Evolutionary conservation across 2,329 filamentous ascomycete genomes (phyloP).

Genomic region (Macroventuria anomochaeta): DNA sequence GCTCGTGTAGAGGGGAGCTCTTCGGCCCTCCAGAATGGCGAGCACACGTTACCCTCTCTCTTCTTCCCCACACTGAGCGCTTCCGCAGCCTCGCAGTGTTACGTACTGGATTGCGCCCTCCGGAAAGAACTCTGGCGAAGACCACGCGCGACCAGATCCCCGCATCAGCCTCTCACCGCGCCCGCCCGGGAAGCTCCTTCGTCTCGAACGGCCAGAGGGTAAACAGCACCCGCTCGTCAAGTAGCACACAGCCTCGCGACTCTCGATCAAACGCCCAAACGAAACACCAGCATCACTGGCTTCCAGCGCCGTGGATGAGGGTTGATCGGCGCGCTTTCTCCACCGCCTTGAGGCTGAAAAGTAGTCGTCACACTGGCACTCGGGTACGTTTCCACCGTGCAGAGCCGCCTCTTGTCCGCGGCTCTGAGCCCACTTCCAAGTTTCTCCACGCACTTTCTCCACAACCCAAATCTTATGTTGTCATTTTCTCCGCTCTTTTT

Average conservation of each 20-base stretch:
- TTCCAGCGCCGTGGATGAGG: conserved; percentile 16
- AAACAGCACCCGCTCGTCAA: conserved; percentile 3
- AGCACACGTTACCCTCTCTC: background rate
- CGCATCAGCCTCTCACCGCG: conserved; percentile 20
- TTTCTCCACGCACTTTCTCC: conserved; percentile 22
- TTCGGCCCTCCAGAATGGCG: conserved; percentile 3
- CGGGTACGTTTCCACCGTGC: conserved; percentile 47
- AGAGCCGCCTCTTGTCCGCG: conserved; percentile 41
- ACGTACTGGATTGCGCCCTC: conserved; percentile 16
- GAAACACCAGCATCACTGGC: conserved; percentile 1
- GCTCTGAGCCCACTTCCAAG: conserved; percentile 23
- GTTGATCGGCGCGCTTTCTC: conserved; percentile 43
- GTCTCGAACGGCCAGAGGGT: conserved; percentile 7
- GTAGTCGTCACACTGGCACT: conserved; percentile 43
- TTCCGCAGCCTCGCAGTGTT: conserved; percentile 9
- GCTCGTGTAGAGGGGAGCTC: conserved; percentile 11
- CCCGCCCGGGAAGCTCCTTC: conserved; percentile 16
- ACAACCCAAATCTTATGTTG: conserved; percentile 18
- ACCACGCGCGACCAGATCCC: conserved; percentile 15
- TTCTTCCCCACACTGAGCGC: conserved; percentile 7
- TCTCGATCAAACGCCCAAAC: conserved; percentile 4
- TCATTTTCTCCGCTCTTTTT: conserved; percentile 17
- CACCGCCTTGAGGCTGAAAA: conserved; percentile 49
- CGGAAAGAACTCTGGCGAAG: conserved; percentile 14
- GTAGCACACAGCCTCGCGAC: conserved; percentile 15